Evolutionary conservation across 148 eudicot genomes (phyloP).

Genomic region (Bassia scoparia): DNA sequence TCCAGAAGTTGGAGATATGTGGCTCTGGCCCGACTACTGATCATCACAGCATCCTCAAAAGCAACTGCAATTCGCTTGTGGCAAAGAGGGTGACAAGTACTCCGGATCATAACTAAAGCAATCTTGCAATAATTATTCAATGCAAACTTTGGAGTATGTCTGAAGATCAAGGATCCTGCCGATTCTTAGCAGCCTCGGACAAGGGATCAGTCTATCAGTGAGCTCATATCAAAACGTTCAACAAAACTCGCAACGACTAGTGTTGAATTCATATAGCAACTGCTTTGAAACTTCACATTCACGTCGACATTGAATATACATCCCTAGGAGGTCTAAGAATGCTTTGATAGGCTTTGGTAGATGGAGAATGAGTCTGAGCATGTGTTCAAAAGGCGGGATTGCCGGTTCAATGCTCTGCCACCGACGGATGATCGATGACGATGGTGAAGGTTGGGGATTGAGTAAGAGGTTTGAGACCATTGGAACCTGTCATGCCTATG

Average conservation of each 20-base stretch:
- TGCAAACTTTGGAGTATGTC: constrained; percentile 31
- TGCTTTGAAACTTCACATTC: constrained; percentile 48
- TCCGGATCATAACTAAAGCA: constrained; percentile 41
- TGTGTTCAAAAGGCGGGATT: constrained; percentile 29
- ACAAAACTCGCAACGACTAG: constrained; percentile 35
- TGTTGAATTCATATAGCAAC: constrained; percentile 37
- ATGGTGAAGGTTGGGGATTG: constrained; percentile 23
- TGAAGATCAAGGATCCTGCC: constrained; percentile 24
- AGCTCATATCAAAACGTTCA: constrained; percentile 43
- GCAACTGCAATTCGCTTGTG: constrained; percentile 28
- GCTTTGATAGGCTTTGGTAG: constrained; percentile 19
- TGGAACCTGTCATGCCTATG: constrained; percentile 6
- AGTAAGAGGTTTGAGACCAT: constrained; percentile 11
- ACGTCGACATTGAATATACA: constrained; percentile 36
- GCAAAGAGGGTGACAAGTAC: constrained; percentile 29
- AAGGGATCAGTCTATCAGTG: constrained; percentile 32
- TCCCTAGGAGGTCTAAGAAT: constrained; percentile 34
- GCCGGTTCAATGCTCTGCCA: constrained; percentile 6
- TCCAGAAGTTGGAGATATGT: constrained; percentile 34
- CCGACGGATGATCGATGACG: constrained; percentile 12
- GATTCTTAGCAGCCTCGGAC: constrained; percentile 20
- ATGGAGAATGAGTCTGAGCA: constrained; percentile 20
- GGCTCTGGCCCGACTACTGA: constrained; percentile 23
- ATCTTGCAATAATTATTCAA: constrained; percentile 29
- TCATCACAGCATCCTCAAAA: constrained; percentile 40